Conservation (phyloP, 257 asterid species). For the Plantago ovata region DNA sequence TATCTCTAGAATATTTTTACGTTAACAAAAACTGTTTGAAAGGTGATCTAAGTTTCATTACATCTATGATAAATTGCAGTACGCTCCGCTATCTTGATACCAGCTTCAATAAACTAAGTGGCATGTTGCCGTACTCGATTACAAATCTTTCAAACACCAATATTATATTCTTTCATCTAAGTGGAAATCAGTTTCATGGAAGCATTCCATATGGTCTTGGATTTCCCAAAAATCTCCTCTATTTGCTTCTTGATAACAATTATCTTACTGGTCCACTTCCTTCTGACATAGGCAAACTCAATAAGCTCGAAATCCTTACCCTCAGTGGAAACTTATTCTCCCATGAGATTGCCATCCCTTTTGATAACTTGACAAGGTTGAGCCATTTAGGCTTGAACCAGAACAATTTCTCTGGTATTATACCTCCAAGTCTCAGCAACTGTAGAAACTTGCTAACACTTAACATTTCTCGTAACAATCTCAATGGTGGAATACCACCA, state of each 20-base stretch:
- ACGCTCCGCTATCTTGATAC: conserved; percentile 16
- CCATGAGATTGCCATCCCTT: conserved; percentile 17
- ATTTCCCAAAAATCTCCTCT: neutral
- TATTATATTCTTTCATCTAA: neutral
- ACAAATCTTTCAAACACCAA: conserved; percentile 1
- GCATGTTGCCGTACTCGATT: conserved; percentile 23
- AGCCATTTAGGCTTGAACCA: neutral
- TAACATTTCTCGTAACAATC: conserved; percentile 23
- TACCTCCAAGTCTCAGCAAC: conserved; percentile 21
- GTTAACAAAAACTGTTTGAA: conserved; percentile 9
- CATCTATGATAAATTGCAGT: conserved; percentile 33
- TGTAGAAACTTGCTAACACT: conserved; percentile 8
- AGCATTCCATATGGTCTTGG: conserved; percentile 25
- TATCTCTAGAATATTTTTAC: conserved; percentile 8
- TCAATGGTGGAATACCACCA: conserved; percentile 17
- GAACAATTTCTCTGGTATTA: conserved; percentile 17
- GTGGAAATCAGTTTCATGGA: neutral
- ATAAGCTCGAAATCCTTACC: conserved; percentile 3
- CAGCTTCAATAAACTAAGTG: conserved; percentile 31
- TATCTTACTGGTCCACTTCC: conserved; percentile 30
- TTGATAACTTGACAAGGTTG: conserved; percentile 25
- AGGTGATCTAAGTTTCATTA: conserved; percentile 25
- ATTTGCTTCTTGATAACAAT: conserved; percentile 18
- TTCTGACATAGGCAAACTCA: conserved; percentile 20
- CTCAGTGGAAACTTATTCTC: conserved; percentile 5